phyloP scores from a whole-genome alignment of 2,329 filamentous ascomycete species.

The Magnaporthiopsis poae region DNA sequence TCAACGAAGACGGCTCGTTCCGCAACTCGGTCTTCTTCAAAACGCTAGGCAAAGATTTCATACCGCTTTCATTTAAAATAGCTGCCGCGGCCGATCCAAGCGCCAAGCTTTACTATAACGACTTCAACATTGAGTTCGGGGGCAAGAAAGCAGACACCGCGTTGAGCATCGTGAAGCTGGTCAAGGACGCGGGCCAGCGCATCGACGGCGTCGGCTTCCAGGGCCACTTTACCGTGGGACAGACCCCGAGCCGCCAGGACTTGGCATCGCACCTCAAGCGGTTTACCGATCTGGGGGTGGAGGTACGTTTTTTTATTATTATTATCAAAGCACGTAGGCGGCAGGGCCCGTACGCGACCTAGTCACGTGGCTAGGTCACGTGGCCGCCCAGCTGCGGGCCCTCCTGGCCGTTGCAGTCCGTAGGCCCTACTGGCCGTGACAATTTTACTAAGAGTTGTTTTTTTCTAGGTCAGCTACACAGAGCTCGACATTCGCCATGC shows the following conservation, averaged over 20 bases:
- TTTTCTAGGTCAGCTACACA: conserved; percentile 31
- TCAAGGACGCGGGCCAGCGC: conserved; percentile 26
- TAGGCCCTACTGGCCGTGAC: too few relatives aligned
- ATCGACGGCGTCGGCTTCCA: conserved; percentile 46
- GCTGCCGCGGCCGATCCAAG: conserved; percentile 31
- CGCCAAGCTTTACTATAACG: conserved; percentile 44
- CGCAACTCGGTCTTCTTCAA: conserved; percentile 34
- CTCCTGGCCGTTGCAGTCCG: too few relatives aligned
- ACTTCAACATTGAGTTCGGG: conserved; percentile 37
- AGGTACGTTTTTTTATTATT: conserved; percentile 15
- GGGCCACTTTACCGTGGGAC: conserved; percentile 37
- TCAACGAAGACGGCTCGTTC: conserved; percentile 38
- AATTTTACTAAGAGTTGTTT: too few relatives aligned
- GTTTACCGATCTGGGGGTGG: conserved; percentile 33
- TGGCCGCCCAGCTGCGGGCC: too few relatives aligned
- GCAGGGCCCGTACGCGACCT: too few relatives aligned
- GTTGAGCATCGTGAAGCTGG: conserved; percentile 21
- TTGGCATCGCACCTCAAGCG: conserved; percentile 28
- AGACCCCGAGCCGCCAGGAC: conserved; percentile 27
- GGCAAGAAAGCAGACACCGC: conserved; percentile 24
- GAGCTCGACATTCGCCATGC: conserved; percentile 41
- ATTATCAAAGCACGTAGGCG: too few relatives aligned
- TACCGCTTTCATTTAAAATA: conserved; percentile 37
- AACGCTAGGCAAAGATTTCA: conserved; percentile 35
- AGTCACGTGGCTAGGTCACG: too few relatives aligned